These are phyloP conservation scores for Lactifluus echinatus DNA, from an alignment of 768 basidiomycete genomes.

Conservation along the genomic window DNA sequence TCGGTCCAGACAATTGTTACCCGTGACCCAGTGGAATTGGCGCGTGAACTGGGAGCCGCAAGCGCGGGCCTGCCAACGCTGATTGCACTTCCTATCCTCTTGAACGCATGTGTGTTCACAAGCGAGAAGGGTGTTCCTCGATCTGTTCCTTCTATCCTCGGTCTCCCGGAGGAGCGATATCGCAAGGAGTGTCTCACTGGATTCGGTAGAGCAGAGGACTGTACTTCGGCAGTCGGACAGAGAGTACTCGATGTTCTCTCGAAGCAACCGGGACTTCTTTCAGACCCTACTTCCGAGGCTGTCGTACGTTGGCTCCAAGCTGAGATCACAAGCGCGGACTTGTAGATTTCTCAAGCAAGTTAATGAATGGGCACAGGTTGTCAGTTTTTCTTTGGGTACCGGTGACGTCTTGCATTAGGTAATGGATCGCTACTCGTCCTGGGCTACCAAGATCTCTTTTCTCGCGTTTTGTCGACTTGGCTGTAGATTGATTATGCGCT, in stretches of 20 bases:
- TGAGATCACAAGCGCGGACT: constrained; percentile 19
- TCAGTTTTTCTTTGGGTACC: no score
- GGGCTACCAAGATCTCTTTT: background rate
- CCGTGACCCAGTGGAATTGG: constrained; percentile 23
- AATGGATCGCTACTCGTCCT: background rate
- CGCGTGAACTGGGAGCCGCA: constrained; percentile 40
- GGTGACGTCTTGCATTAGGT: background rate
- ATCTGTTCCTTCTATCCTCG: constrained; percentile 47
- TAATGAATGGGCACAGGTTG: background rate
- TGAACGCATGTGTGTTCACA: constrained; percentile 36
- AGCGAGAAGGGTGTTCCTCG: constrained; percentile 24
- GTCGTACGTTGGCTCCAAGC: constrained; percentile 22
- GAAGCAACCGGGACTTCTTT: background rate
- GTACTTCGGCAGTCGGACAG: constrained; percentile 48
- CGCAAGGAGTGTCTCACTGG: constrained; percentile 61
- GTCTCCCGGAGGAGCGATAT: constrained; percentile 54
- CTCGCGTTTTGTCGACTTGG: background rate
- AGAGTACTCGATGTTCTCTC: constrained; percentile 46
- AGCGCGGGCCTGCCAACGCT: constrained; percentile 65
- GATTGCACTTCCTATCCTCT: constrained; percentile 59
- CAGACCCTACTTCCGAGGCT: constrained; percentile 21
- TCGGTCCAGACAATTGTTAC: constrained; percentile 22
- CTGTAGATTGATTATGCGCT: background rate
- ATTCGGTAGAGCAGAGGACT: constrained; percentile 73
- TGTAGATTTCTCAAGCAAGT: background rate